Conservation (phyloP, 106 monocot species). For the Amphibolis antarctica region DNA sequence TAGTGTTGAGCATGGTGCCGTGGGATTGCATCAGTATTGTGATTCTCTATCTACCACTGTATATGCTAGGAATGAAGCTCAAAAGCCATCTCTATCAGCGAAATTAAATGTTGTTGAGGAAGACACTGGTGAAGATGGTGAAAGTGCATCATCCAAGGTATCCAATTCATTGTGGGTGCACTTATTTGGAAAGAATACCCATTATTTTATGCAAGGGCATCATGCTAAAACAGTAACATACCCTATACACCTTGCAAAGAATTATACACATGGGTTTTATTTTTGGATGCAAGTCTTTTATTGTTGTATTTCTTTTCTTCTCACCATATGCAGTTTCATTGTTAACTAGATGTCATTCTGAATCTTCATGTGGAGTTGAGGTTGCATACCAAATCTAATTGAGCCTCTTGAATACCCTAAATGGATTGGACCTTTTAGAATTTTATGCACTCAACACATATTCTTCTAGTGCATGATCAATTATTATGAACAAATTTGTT, state of each 20-base stretch:
- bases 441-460: too few species aligned
- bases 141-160: slow-evolving; percentile 16
- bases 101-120: slow-evolving; percentile 36
- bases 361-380: too few species aligned
- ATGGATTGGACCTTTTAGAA: too few species aligned
- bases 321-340: too few species aligned
- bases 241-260: not conserved
- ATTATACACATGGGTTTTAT: too few species aligned
- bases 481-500: too few species aligned
- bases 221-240: not conserved
- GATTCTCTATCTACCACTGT: slow-evolving; percentile 14
- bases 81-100: slow-evolving; percentile 1
- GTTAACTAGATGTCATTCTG: too few species aligned
- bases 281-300: too few species aligned
- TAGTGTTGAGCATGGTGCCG: not conserved
- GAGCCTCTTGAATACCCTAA: too few species aligned
- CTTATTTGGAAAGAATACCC: slow-evolving; percentile 20
- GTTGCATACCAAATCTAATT: too few species aligned
- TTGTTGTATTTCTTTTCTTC: too few species aligned
- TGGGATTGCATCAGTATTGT: not conserved
- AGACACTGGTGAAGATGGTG: slow-evolving; percentile 29
- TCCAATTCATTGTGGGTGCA: slow-evolving; percentile 14
- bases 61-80: slow-evolving; percentile 20
- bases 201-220: not conserved
- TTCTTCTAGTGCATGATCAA: too few species aligned